Evolutionary conservation across 2,329 filamentous ascomycete genomes (phyloP).

Genomic region (Didymella keratinophila): DNA sequence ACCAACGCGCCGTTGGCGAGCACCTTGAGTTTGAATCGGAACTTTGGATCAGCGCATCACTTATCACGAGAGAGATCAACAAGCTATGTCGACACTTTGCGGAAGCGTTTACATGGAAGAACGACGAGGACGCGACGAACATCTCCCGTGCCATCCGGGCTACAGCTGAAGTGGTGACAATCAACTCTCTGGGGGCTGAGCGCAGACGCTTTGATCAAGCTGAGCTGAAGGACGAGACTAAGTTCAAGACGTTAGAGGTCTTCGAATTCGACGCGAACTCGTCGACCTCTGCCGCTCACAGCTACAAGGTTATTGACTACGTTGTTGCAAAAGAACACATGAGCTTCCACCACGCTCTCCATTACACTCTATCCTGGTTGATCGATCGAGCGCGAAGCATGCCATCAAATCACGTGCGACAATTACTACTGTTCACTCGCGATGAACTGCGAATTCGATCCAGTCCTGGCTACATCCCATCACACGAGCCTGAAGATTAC

Average conservation of each 20-base stretch:
- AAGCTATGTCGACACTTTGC: slow-evolving; percentile 87
- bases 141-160: slow-evolving; percentile 76
- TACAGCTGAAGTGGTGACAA: slow-evolving; percentile 81
- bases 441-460: slow-evolving; percentile 73
- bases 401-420: slow-evolving; percentile 69
- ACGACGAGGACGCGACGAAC: slow-evolving; percentile 69
- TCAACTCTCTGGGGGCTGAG: slow-evolving; percentile 90
- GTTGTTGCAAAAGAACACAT: slow-evolving; percentile 88
- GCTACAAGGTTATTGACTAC: slow-evolving; percentile 75
- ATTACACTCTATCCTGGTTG: slow-evolving; percentile 96
- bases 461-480: slow-evolving; percentile 65
- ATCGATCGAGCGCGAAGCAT: slow-evolving; percentile 87
- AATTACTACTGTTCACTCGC: slow-evolving; percentile 74
- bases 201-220: slow-evolving; percentile 82
- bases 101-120: slow-evolving; percentile 79
- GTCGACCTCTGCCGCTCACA: slow-evolving; percentile 49
- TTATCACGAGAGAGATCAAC: slow-evolving; percentile 95
- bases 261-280: slow-evolving; percentile 76
- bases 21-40: slow-evolving; percentile 99
- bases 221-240: slow-evolving; percentile 86
- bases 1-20: slow-evolving; percentile 87
- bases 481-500: slow-evolving; percentile 75
- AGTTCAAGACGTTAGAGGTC: slow-evolving; percentile 78
- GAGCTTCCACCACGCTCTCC: slow-evolving; percentile 96
- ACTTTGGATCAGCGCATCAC: slow-evolving; percentile 94